These are phyloP conservation scores for Phytopythium sindhum DNA, from an alignment of 352 stramenopile species.

Conservation along the genomic window DNA sequence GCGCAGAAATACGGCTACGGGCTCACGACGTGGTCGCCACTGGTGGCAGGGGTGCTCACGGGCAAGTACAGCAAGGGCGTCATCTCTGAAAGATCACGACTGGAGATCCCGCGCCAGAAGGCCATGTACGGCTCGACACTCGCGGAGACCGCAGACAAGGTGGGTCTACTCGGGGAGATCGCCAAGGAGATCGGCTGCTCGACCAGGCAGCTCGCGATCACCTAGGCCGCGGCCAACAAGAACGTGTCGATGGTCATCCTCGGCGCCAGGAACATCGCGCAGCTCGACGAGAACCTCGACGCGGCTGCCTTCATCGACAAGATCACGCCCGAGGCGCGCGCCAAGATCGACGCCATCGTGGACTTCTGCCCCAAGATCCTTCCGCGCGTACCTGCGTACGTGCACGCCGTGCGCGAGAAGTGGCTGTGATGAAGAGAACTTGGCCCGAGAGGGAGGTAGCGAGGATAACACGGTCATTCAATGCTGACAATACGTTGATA, in stretches of 20 bases:
- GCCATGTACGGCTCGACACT: constrained; percentile 32
- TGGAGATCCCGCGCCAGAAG: constrained; percentile 35
- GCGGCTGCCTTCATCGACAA: constrained; percentile 42
- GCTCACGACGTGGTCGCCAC: constrained; percentile 63
- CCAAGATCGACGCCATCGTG: constrained; percentile 51
- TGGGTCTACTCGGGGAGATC: constrained; percentile 26
- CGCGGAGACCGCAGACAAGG: constrained; percentile 30
- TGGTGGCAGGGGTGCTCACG: constrained; percentile 61
- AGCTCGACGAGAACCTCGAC: constrained; percentile 61
- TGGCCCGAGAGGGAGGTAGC: neutral
- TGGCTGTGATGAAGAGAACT: constrained; percentile 16
- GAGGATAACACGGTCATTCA: neutral
- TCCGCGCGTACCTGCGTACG: constrained; percentile 22
- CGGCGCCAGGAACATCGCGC: constrained; percentile 46
- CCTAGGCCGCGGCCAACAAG: constrained; percentile 49
- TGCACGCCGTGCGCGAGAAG: constrained; percentile 30
- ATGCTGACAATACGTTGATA: neutral
- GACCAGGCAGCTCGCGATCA: constrained; percentile 47
- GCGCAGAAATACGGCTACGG: constrained; percentile 57
- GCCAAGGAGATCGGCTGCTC: constrained; percentile 46
- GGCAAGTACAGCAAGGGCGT: constrained; percentile 69
- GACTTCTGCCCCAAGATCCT: constrained; percentile 32
- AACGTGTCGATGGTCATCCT: constrained; percentile 59
- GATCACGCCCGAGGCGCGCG: constrained; percentile 51
- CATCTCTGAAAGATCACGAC: constrained; percentile 38